These are phyloP conservation scores for Trichoderma koningii DNA, from an alignment of 2,329 filamentous ascomycete species.

Conservation along the genomic window DNA sequence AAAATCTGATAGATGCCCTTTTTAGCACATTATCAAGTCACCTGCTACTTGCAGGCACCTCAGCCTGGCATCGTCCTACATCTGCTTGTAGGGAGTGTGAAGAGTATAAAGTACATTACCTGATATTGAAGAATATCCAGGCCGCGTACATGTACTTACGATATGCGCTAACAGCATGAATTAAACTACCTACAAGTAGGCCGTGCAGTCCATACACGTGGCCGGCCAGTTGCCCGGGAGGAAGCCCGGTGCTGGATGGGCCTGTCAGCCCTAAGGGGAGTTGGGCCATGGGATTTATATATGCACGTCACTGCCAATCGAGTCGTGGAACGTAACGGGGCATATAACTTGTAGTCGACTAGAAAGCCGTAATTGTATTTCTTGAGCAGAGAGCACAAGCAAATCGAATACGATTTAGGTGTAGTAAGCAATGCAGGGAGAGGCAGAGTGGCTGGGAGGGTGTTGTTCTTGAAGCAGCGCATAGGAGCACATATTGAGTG, in stretches of 20 bases:
- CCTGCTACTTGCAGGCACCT: no score
- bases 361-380: no score
- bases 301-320: slow-evolving; percentile 8
- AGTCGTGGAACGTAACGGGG: not conserved
- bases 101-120: not conserved
- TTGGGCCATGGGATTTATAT: not conserved
- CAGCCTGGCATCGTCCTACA: not conserved
- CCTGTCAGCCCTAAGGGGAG: not conserved
- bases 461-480: no score
- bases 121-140: not conserved
- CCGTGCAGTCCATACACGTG: no score
- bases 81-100: no score
- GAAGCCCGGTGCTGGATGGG: slow-evolving; percentile 1
- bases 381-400: no score
- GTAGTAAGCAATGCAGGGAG: no score
- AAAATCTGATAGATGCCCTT: no score
- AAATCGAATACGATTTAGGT: no score
- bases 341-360: not conserved
- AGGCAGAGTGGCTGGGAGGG: not conserved
- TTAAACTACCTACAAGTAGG: not conserved
- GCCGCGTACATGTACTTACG: no score
- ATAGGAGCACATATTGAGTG: no score
- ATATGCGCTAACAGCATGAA: not conserved
- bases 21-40: no score
- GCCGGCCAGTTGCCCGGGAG: not conserved